Conservation (phyloP, 495 filamentous ascomycete species). For the Penicillium ochrochloron region DNA sequence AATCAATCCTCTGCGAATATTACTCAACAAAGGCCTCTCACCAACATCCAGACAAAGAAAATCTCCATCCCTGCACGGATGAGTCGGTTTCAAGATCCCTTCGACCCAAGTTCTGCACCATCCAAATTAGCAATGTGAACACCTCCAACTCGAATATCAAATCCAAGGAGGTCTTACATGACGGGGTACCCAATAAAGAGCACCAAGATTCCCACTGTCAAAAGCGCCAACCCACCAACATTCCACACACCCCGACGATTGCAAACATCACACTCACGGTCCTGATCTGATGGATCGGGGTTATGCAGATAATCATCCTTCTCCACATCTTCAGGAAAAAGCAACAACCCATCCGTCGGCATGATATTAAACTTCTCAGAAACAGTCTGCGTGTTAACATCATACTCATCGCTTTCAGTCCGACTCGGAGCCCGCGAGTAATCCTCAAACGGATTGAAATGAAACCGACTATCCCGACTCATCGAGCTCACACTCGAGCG, state of each 20-base stretch:
- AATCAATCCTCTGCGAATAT: slow-evolving; percentile 64
- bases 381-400: slow-evolving; percentile 77
- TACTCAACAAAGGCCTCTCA: slow-evolving; percentile 59
- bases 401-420: slow-evolving; percentile 66
- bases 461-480: slow-evolving; percentile 57
- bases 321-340: slow-evolving; percentile 78
- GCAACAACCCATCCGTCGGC: slow-evolving; percentile 69
- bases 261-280: slow-evolving; percentile 70
- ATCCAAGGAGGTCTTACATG: slow-evolving; percentile 56
- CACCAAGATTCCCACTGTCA: slow-evolving; percentile 65
- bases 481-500: slow-evolving; percentile 39
- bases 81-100: slow-evolving; percentile 30
- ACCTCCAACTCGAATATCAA: not conserved
- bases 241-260: slow-evolving; percentile 69
- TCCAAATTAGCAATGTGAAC: slow-evolving; percentile 21
- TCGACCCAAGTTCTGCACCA: slow-evolving; percentile 61
- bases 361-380: slow-evolving; percentile 79
- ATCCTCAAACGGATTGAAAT: slow-evolving; percentile 52
- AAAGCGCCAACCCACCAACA: slow-evolving; percentile 64
- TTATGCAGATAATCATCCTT: slow-evolving; percentile 80
- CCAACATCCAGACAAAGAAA: slow-evolving; percentile 64
- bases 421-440: slow-evolving; percentile 60
- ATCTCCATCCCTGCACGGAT: slow-evolving; percentile 44
- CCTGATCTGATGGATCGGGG: slow-evolving; percentile 67
- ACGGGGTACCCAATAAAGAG: slow-evolving; percentile 78